Evolutionary conservation across 176 grass and related monocot species (phyloP), one percentile per base, ranked within the genome.

Genomic region (Phoenix dactylifera): DNA sequence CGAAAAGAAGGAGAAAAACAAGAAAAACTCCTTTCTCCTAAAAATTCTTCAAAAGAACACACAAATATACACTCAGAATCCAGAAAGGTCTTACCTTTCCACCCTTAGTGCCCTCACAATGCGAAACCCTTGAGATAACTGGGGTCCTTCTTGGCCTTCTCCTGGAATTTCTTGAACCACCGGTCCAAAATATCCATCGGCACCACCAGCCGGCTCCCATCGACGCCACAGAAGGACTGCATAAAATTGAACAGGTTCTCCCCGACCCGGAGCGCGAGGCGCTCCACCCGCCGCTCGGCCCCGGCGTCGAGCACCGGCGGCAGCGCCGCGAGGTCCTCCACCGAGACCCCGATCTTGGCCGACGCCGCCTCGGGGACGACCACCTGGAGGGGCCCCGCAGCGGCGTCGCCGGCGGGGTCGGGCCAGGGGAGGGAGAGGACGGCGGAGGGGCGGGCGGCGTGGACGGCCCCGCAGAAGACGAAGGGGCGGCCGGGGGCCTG

Each of bases 231-330:
- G 76, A 97, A 97, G 0, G 92, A 97, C 66, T 90, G 87, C 87
- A 97, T 97, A 81, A 82, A 97, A 63, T 88, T 97, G 76, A 97
- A 97, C 22, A 97, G 69, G 80, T 90, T 91, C 87, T 97, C 87
- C 5, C 92, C 92, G 4, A 97, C 87, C 18, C 75, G 76, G 32
- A 97, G 80, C 19, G 92, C 84, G 20, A 97, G 76, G 1, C 77
- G 78, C 62, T 96, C 87, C 22, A 77, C 91, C 55, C 77, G 85
- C 68, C 77, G 67, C 80, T 71, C 91, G 32, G 82, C 83, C 17
- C 73, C 73, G 30, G 62, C 67, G 9, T 82, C 79, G 17, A 76
- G 67, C 52, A 80, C 70, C 20, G 79, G 67, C 18, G 89, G 89
- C 62, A 96, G 61, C 29, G 82, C 78, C n/a, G 87, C 79, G 60